Base-by-base conservation (phyloP, 2,329 filamentous ascomycete genomes). In the Pestalotiopsis fici region DNA sequence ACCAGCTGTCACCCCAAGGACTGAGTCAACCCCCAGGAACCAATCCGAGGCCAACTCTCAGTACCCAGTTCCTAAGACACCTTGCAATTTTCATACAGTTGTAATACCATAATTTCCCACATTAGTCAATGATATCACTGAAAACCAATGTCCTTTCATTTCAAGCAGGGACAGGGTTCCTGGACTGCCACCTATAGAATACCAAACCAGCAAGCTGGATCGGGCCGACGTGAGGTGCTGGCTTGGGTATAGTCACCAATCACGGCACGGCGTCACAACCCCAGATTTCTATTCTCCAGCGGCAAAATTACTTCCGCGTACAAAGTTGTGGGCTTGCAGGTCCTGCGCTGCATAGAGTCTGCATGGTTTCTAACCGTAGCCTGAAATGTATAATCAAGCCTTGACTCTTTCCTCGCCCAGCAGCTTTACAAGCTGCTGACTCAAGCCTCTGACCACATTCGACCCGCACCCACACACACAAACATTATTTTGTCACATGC, bases 201-300 rank as follows among this genome's bases (percentile, higher is more conserved):
- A 31, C 37, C n/a, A 60, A 18, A 23, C 28, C 25, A 47, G 37
- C 23, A 50, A 47, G 18, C 37, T 62, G 59, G 59, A 62, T 62
- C 59, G 59, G 59, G 9, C 59, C 59, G 59, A 62, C 37, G 13
- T 43, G 21, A 28, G 47, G 59, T 25, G 21, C 39, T 47, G 35
- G 59, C 37, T 25, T n/a, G 7, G 13, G 4, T n/a, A 35, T 47
- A 35, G 25, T 11, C 55, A 25, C 62, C 27, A 21, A 64, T 64
- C 62, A 64, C 27, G 23, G 25, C 27, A 15, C n/a, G n/a, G 15
- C 62, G 12, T 64, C 15, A 21, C 47, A 64, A 64, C 50, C 43
- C 62, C 62, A 55, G 62, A 64, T 64, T 61, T 47, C 37, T 31
- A 31, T 62, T 62, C 31, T 50, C 59, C 59, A 47, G 59, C 59